These are phyloP conservation scores for Serendipita sp. DNA, from an alignment of 1,284 basidiomycete genomes.

Conservation along the genomic window DNA sequence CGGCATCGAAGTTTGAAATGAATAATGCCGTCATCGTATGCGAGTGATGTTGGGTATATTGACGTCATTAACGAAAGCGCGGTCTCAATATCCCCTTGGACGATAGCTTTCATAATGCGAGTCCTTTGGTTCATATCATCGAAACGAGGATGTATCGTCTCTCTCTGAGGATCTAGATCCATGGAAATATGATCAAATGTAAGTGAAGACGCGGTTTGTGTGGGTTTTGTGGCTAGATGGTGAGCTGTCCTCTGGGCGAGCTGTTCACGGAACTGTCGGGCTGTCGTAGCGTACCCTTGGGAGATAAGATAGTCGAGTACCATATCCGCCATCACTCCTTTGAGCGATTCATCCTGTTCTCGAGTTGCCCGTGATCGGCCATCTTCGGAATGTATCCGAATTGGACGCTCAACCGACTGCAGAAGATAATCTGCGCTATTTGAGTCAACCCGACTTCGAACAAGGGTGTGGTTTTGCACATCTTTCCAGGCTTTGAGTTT, in stretches of 20 bases:
- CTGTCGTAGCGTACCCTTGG: constrained; percentile 60
- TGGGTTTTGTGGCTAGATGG: no score
- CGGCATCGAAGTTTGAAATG: constrained; percentile 63
- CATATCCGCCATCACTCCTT: constrained; percentile 43
- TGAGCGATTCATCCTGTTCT: constrained; percentile 19
- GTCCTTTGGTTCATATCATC: constrained; percentile 25
- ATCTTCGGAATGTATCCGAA: background rate
- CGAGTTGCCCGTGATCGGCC: constrained; percentile 5
- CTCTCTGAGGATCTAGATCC: background rate
- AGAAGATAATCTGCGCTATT: background rate
- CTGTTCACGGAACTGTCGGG: constrained; percentile 50
- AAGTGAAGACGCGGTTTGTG: background rate
- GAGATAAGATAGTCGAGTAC: constrained; percentile 68
- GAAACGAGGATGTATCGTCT: background rate
- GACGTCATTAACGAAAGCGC: constrained; percentile 42
- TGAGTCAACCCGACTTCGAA: background rate
- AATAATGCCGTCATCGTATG: constrained; percentile 49
- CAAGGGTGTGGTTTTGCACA: constrained; percentile 37
- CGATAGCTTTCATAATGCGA: constrained; percentile 53
- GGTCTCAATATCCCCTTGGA: constrained; percentile 53
- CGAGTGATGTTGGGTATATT: constrained; percentile 49
- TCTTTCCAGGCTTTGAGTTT: constrained; percentile 47
- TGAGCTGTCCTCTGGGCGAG: background rate
- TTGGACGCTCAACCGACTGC: background rate
- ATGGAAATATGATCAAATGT: background rate